Evolutionary conservation across 768 basidiomycete species (phyloP).

Genomic region (Trametes cingulata): DNA sequence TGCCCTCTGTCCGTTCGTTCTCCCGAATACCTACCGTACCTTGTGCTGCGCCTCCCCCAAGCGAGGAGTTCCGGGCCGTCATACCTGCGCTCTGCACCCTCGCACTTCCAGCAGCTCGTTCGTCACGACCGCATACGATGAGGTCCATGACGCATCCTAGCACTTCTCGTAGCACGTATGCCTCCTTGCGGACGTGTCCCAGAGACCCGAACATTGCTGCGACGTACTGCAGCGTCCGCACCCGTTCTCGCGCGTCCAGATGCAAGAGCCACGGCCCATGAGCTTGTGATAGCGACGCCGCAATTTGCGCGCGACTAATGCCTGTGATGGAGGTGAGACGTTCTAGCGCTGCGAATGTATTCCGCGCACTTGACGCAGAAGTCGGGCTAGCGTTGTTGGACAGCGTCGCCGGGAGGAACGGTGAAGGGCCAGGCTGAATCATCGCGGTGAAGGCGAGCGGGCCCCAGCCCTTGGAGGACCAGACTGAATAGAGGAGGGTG

Average conservation of each 20-base stretch:
- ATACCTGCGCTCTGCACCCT: slow-evolving; percentile 46
- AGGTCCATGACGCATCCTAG: slow-evolving; percentile 83
- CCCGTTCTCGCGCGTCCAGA: slow-evolving; percentile 73
- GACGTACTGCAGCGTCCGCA: slow-evolving; percentile 66
- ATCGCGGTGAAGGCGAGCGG: slow-evolving; percentile 73
- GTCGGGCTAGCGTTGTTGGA: slow-evolving; percentile 43
- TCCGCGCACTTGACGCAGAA: slow-evolving; percentile 13
- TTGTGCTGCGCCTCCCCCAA: slow-evolving; percentile 34
- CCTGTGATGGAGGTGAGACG: slow-evolving; percentile 68
- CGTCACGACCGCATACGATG: slow-evolving; percentile 82
- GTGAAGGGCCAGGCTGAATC: slow-evolving; percentile 63
- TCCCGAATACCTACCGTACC: slow-evolving; percentile 70
- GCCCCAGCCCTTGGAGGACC: slow-evolving; percentile 90
- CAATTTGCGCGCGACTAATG: slow-evolving; percentile 68
- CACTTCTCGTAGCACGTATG: slow-evolving; percentile 81
- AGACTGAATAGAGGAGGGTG: slow-evolving; percentile 72
- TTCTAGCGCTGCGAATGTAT: slow-evolving; percentile 52
- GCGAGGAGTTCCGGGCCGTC: slow-evolving; percentile 48
- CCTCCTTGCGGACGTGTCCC: slow-evolving; percentile 87
- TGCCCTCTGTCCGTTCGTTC: slow-evolving; percentile 76
- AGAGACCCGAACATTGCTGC: slow-evolving; percentile 78
- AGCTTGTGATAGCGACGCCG: slow-evolving; percentile 62
- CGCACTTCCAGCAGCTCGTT: slow-evolving; percentile 49
- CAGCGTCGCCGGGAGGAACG: slow-evolving; percentile 60
- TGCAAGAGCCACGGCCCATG: slow-evolving; percentile 90